Evolutionary conservation across 345 rosid species (phyloP).

Genomic region (Clausena lansium): DNA sequence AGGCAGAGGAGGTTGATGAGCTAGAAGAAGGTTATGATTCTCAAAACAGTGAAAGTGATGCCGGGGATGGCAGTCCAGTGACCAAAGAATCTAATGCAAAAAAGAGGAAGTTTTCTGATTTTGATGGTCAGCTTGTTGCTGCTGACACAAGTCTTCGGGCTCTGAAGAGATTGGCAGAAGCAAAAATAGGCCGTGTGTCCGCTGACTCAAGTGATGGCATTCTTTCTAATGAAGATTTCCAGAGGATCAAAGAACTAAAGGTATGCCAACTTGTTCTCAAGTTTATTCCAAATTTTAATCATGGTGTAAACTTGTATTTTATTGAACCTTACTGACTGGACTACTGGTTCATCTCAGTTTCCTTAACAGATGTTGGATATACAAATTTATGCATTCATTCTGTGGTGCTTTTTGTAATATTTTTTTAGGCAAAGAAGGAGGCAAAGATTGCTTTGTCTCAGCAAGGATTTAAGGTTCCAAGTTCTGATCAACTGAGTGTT

Average conservation of each 20-base stretch:
- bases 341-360: not conserved
- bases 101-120: slow-evolving; percentile 73
- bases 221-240: slow-evolving; percentile 92
- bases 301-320: not conserved
- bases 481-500: slow-evolving; percentile 64
- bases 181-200: slow-evolving; percentile 32
- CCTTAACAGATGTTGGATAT: not conserved
- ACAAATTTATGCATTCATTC: not conserved
- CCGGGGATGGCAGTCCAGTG: slow-evolving; percentile 22
- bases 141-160: slow-evolving; percentile 90
- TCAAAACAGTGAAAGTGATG: slow-evolving; percentile 13
- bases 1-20: slow-evolving; percentile 31
- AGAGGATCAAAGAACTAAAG: slow-evolving; percentile 76
- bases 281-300: not conserved
- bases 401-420: slow-evolving; percentile 2
- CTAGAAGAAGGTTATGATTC: slow-evolving; percentile 26
- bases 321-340: not conserved
- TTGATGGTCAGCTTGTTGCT: slow-evolving; percentile 61
- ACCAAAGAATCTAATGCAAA: slow-evolving; percentile 34
- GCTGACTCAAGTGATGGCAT: slow-evolving; percentile 59
- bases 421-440: slow-evolving; percentile 64
- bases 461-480: slow-evolving; percentile 82
- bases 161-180: slow-evolving; percentile 73
- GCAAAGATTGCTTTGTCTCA: slow-evolving; percentile 59
- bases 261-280: slow-evolving; percentile 32